Evolutionary conservation across 1,284 basidiomycete species (phyloP).

Genomic region (Cryptococcus sp.): DNA sequence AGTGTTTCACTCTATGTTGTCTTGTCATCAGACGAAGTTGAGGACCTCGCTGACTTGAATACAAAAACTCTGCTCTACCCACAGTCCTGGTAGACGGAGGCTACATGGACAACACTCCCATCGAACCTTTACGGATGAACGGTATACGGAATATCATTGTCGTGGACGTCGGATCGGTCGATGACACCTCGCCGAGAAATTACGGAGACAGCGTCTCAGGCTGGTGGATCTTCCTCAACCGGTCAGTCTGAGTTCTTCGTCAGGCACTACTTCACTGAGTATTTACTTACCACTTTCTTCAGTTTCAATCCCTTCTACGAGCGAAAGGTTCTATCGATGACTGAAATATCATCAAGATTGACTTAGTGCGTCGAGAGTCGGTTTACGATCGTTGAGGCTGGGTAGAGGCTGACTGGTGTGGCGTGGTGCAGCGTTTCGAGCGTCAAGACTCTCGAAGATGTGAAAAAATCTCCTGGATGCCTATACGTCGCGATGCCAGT

Average conservation of each 20-base stretch:
- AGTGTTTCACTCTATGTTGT: constrained; percentile 43
- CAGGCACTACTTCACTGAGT: too few relatives aligned
- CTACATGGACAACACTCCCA: constrained; percentile 89
- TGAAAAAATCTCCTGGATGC: constrained; percentile 82
- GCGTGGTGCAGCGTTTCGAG: constrained; percentile 76
- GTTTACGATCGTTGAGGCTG: background rate
- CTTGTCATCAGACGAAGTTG: constrained; percentile 25
- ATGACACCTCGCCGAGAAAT: constrained; percentile 91
- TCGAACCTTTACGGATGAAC: constrained; percentile 87
- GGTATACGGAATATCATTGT: constrained; percentile 94
- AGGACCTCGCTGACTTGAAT: background rate
- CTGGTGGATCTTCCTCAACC: constrained; percentile 92
- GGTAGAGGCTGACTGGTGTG: background rate
- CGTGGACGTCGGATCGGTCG: constrained; percentile 90
- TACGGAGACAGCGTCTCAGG: constrained; percentile 96
- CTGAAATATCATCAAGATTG: constrained; percentile 92
- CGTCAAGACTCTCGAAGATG: constrained; percentile 91
- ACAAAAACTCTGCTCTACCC: background rate
- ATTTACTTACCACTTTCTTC: background rate
- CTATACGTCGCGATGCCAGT: constrained; percentile 96
- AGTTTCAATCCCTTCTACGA: constrained; percentile 77
- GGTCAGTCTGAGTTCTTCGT: constrained; percentile 58
- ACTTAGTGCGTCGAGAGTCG: constrained; percentile 71
- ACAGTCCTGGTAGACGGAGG: constrained; percentile 86
- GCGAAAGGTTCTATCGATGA: constrained; percentile 82